Percentiles rank a stretch among this genome's conserved stretches.
These are phyloP conservation scores for Heterobasidion irregulare DNA, from an alignment of 1,284 basidiomycete species.

Conservation along the genomic window DNA sequence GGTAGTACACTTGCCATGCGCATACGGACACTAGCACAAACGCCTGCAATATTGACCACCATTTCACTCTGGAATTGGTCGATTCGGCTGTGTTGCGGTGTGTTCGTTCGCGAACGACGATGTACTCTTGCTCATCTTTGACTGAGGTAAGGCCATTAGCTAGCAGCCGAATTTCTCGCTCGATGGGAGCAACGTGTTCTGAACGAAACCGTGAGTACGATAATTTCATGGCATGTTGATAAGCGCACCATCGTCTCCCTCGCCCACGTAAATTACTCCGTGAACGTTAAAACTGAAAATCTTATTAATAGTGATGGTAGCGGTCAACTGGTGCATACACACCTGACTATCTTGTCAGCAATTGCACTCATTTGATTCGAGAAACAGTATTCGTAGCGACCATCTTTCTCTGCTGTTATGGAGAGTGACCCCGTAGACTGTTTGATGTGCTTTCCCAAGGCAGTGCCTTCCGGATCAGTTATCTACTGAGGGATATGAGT, in stretches of 20 bases:
- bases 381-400: constrained; percentile 94
- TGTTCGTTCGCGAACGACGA: constrained; percentile 87
- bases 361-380: constrained; percentile 96
- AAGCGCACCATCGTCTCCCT: constrained; percentile 39
- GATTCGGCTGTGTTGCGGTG: constrained; percentile 95
- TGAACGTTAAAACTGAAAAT: constrained; percentile 91
- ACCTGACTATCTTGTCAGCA: constrained; percentile 92
- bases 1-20: constrained; percentile 96
- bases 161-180: constrained; percentile 90
- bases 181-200: constrained; percentile 88
- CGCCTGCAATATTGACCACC: constrained; percentile 95
- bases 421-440: constrained; percentile 88
- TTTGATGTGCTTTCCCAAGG: constrained; percentile 75
- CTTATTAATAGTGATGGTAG: not conserved
- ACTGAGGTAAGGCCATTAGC: constrained; percentile 81
- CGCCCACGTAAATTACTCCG: constrained; percentile 88
- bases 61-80: constrained; percentile 95
- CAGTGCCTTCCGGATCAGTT: constrained; percentile 60
- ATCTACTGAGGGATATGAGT: constrained; percentile 42
- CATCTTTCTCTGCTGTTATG: constrained; percentile 82
- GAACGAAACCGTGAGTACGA: constrained; percentile 13
- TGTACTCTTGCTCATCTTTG: constrained; percentile 99
- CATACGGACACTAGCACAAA: constrained; percentile 85
- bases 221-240: constrained; percentile 5
- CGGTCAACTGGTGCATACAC: constrained; percentile 18